A percentile compares a stretch with the other conserved stretches of the same genome.
Evolutionary conservation across 2,329 filamentous ascomycete species (phyloP).

Genomic region (Trichoderma sp.): DNA sequence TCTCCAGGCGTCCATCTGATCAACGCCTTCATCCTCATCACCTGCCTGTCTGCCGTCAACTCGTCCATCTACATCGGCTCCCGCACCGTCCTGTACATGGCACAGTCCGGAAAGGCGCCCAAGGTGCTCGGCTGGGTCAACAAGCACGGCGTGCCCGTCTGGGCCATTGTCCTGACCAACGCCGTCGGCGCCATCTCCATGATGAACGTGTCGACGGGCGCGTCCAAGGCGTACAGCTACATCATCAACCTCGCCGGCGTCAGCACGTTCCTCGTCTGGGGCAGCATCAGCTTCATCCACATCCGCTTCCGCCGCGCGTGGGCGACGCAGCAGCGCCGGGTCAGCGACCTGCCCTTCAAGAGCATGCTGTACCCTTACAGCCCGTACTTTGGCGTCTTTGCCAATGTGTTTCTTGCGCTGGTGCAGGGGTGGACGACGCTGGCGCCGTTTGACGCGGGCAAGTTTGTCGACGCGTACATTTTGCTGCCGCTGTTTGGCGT

Average conservation of each 20-base stretch:
- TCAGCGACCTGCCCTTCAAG: slow-evolving; percentile 58
- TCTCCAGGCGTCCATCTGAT: slow-evolving; percentile 64
- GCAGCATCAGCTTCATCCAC: slow-evolving; percentile 68
- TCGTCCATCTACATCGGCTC: slow-evolving; percentile 77
- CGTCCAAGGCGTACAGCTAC: slow-evolving; percentile 65
- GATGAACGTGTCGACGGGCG: slow-evolving; percentile 72
- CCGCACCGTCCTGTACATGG: slow-evolving; percentile 75
- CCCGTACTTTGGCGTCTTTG: slow-evolving; percentile 60
- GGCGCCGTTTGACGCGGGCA: slow-evolving; percentile 58
- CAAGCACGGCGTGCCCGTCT: slow-evolving; percentile 62
- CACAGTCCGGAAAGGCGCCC: slow-evolving; percentile 71
- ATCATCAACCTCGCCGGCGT: slow-evolving; percentile 72
- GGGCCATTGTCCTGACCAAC: slow-evolving; percentile 68
- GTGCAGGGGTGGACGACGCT: slow-evolving; percentile 65
- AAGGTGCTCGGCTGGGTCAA: slow-evolving; percentile 69
- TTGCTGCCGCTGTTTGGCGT: slow-evolving; percentile 61
- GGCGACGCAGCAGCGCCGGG: slow-evolving; percentile 57
- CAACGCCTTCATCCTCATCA: slow-evolving; percentile 75
- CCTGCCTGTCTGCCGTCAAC: slow-evolving; percentile 72
- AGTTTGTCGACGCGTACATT: slow-evolving; percentile 67
- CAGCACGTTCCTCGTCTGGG: slow-evolving; percentile 74
- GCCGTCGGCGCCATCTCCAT: slow-evolving; percentile 71
- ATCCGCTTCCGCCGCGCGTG: slow-evolving; percentile 70
- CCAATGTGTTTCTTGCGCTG: slow-evolving; percentile 62
- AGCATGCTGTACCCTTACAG: slow-evolving; percentile 59